Percentiles rank a stretch among this genome's conserved stretches.
phyloP scores from a whole-genome alignment of 139 green algal genomes.

The Coelastrella sp. region DNA sequence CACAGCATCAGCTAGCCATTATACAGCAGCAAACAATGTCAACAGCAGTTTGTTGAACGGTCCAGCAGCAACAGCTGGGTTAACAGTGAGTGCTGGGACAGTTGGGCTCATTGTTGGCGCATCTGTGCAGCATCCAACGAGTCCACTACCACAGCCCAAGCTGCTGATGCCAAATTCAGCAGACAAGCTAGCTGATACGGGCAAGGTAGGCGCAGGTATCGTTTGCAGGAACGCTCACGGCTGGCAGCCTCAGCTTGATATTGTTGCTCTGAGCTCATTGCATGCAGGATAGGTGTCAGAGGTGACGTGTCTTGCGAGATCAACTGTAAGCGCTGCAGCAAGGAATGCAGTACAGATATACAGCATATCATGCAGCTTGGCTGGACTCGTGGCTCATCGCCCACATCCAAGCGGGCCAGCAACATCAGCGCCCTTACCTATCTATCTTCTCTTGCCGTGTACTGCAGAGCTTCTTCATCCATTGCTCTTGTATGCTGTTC shows the following conservation, averaged over 20 bases:
- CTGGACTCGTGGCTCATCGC: too few relatives aligned
- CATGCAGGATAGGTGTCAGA: too few relatives aligned
- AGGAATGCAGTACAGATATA: too few relatives aligned
- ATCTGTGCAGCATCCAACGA: not conserved
- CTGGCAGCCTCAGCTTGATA: too few relatives aligned
- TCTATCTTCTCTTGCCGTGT: too few relatives aligned
- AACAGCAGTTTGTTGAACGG: not conserved
- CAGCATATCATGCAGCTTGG: too few relatives aligned
- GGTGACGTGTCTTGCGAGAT: too few relatives aligned
- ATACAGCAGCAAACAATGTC: not conserved
- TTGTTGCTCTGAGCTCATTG: too few relatives aligned
- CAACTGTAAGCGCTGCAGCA: too few relatives aligned
- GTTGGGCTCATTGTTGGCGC: not conserved
- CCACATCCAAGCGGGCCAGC: too few relatives aligned
- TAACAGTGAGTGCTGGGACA: not conserved
- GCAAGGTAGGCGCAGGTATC: conserved; percentile 22
- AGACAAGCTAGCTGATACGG: conserved; percentile 49
- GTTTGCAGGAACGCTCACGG: too few relatives aligned
- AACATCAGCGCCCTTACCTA: too few relatives aligned
- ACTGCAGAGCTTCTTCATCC: not conserved
- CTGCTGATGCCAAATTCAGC: conserved; percentile 33
- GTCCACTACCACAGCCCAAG: conserved; percentile 23
- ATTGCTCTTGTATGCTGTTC: not conserved
- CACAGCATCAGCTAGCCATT: not conserved
- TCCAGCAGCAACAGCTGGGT: not conserved